phyloP scores from a whole-genome alignment of 2,329 filamentous ascomycete genomes.

The Coniochaeta ligniaria region DNA sequence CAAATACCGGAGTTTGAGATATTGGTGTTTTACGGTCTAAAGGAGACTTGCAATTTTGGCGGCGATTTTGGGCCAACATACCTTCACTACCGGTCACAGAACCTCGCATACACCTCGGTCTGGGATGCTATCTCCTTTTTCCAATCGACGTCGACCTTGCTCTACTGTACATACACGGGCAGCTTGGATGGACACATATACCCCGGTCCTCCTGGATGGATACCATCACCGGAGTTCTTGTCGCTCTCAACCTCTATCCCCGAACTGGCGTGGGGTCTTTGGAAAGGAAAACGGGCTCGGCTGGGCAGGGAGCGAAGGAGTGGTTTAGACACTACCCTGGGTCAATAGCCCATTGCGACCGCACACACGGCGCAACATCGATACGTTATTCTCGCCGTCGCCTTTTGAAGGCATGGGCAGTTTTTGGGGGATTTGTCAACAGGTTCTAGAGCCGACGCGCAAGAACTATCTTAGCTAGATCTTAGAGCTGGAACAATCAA shows the following conservation, averaged over 20 bases:
- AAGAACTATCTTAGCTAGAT: not conserved
- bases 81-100: not conserved
- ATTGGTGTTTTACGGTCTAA: not conserved
- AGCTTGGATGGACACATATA: not conserved
- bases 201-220: not conserved
- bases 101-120: not conserved
- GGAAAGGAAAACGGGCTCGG: slow-evolving; percentile 9
- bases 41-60: not conserved
- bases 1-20: not conserved
- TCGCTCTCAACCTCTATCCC: not conserved
- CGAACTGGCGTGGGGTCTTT: not conserved
- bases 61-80: not conserved
- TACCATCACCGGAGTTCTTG: not conserved
- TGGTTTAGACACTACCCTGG: slow-evolving; percentile 16
- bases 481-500: not conserved
- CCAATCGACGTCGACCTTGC: not conserved
- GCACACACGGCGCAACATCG: not conserved
- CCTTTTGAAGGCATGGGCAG: not conserved
- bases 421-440: not conserved
- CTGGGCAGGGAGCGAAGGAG: not conserved
- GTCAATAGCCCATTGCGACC: slow-evolving; percentile 14
- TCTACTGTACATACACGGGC: not conserved
- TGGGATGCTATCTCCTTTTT: not conserved
- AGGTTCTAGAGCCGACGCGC: not conserved
- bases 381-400: not conserved